Conservation (phyloP, 1,139 yeast species). For the Protomyces gravidus region DNA sequence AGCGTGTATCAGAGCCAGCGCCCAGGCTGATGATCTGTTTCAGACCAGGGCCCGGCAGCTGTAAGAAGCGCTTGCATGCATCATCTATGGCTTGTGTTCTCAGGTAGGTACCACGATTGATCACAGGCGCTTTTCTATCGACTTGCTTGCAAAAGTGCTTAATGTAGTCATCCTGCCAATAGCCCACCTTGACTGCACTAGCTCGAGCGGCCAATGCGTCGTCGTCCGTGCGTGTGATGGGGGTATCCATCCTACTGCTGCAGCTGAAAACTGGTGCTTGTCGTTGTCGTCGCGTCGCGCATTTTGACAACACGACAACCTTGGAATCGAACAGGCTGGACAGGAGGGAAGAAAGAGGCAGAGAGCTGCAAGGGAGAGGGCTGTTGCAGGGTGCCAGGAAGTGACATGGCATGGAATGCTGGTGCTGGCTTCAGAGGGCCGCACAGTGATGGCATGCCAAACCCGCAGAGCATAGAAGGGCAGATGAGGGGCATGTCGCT, state of each 20-base stretch:
- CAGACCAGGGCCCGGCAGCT: background rate
- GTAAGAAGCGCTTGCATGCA: constrained; percentile 52
- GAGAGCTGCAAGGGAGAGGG: background rate
- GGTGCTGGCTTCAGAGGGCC: background rate
- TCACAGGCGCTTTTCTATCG: constrained; percentile 56
- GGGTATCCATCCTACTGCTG: background rate
- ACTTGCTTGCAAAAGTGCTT: constrained; percentile 43
- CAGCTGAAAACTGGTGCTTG: too few relatives aligned
- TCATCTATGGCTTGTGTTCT: constrained; percentile 62
- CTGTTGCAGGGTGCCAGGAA: background rate
- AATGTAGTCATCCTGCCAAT: constrained; percentile 55
- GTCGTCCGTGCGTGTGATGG: constrained; percentile 20
- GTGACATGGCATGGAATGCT: background rate
- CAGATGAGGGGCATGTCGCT: background rate
- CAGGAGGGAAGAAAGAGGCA: background rate
- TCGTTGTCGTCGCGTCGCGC: background rate
- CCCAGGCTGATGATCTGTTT: constrained; percentile 79
- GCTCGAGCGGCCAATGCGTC: constrained; percentile 25
- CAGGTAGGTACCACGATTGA: constrained; percentile 70
- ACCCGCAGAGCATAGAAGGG: background rate
- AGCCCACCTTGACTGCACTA: constrained; percentile 50
- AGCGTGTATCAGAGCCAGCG: constrained; percentile 93
- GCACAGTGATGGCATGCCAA: background rate
- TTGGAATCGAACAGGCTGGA: too few relatives aligned
- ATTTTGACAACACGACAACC: background rate